phyloP scores from a whole-genome alignment of 73 alveolate species.

The Durusdinium trenchii region DNA sequence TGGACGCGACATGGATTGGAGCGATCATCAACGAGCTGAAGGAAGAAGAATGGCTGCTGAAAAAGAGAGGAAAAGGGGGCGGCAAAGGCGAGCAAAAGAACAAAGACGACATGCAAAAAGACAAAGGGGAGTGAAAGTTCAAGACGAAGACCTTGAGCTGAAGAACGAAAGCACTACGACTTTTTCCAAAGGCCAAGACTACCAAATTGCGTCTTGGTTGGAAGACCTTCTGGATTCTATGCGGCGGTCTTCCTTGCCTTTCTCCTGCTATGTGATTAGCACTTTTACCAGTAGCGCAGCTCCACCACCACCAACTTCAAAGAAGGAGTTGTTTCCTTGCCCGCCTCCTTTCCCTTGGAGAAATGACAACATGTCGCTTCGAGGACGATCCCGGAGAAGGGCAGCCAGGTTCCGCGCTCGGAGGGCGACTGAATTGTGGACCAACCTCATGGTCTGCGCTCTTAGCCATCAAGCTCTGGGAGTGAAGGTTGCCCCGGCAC shows the following conservation, averaged over 20 bases:
- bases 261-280: neutral
- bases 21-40: constrained; percentile 3
- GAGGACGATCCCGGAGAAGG: neutral
- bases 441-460: neutral
- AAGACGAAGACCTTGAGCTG: neutral
- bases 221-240: neutral
- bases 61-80: neutral
- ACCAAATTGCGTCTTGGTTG: neutral
- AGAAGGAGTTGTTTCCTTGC: neutral
- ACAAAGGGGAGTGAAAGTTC: neutral
- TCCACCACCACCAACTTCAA: neutral
- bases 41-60: neutral
- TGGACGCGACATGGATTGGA: neutral
- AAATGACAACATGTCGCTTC: neutral
- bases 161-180: neutral
- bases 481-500: neutral
- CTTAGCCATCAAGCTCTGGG: constrained; percentile 16
- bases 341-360: constrained; percentile 13
- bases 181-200: neutral
- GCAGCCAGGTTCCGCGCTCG: neutral
- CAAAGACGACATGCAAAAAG: neutral
- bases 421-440: neutral
- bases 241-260: neutral
- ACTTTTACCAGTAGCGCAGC: neutral
- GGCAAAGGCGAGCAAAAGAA: neutral